A percentile compares a stretch with the other conserved stretches of the same genome.
phyloP scores from a whole-genome alignment of 257 asterid genomes.

The Solanum paucissectum region DNA sequence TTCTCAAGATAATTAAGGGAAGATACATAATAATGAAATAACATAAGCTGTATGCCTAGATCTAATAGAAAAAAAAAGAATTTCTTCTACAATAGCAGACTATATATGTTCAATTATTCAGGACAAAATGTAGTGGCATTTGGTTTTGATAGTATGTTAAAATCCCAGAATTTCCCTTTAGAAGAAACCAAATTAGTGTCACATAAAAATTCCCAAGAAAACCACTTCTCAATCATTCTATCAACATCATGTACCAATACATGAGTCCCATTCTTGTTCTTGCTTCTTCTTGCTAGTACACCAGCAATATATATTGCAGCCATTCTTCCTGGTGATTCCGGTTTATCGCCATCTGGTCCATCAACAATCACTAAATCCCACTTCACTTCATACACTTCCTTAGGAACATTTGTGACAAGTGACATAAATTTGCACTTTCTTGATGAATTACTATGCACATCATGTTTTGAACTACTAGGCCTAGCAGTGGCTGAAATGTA shows the following conservation, averaged over 20 bases:
- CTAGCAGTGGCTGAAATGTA: conserved; percentile 3
- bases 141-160: conserved; percentile 17
- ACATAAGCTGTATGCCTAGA: background rate
- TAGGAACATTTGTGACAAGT: conserved; percentile 35
- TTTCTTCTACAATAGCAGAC: background rate
- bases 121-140: conserved; percentile 48
- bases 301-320: conserved; percentile 60
- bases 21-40: background rate
- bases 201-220: conserved; percentile 80
- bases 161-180: conserved; percentile 76
- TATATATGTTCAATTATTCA: background rate
- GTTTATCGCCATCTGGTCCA: conserved; percentile 56
- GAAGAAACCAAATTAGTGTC: conserved; percentile 63
- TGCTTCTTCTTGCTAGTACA: conserved; percentile 53
- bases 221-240: conserved; percentile 82
- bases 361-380: conserved; percentile 81
- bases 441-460: background rate
- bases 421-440: conserved; percentile 34
- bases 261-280: conserved; percentile 29
- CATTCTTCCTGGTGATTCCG: conserved; percentile 76
- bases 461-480: background rate
- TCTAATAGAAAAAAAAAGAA: background rate
- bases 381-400: conserved; percentile 20
- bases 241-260: conserved; percentile 63
- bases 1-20: background rate